Base-by-base conservation (phyloP, 805 yeast genomes). In the Candida qinlingensis region DNA sequence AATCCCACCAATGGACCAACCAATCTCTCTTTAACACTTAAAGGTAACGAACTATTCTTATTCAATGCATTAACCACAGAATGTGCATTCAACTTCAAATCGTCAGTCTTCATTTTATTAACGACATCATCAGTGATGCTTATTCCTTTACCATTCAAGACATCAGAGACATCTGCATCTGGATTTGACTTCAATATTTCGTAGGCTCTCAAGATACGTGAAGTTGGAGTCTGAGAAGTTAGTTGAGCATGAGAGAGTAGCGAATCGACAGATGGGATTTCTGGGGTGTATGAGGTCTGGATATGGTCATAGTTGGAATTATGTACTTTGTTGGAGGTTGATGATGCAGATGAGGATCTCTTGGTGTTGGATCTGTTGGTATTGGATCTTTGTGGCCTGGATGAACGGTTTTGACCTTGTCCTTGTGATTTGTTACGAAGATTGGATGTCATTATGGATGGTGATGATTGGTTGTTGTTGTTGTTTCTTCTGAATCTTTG, bases 1-100 rank as follows among this genome's bases (percentile, higher is more conserved):
- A 54, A 26, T 31, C 69, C 69, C 5, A 56, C 54, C 37, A 64
- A 55, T 7, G 65, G 64, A 34, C 56, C 51, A 42, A 64, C 45
- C 11, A 62, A 42, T 51, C 52, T 58, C 39, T 54, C 37, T 50
- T 61, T 64, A 0, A 60, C 51, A 10, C 50, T 55, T 26, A 49
- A 49, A 44, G 50, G 50, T 27, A 61, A 41, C 3, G 58, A 43
- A 7, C 50, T 30, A 49, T 63, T 64, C 33, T 51, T 56, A 51
- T 64, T 61, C 49, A 64, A 45, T 2, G 59, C 47, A 33, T 57
- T 60, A 19, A 56, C 47, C 4, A 59, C 67, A 37, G 62, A 52
- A 6, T 46, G 51, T 7, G 63, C 63, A 42, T 63, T 64, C 31
- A 47, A 36, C 43, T 51, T 54, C 44, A 60, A 42, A 13, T 53